Conservation (phyloP, 805 yeast genomes). For the Yamadazyma endophytica region DNA sequence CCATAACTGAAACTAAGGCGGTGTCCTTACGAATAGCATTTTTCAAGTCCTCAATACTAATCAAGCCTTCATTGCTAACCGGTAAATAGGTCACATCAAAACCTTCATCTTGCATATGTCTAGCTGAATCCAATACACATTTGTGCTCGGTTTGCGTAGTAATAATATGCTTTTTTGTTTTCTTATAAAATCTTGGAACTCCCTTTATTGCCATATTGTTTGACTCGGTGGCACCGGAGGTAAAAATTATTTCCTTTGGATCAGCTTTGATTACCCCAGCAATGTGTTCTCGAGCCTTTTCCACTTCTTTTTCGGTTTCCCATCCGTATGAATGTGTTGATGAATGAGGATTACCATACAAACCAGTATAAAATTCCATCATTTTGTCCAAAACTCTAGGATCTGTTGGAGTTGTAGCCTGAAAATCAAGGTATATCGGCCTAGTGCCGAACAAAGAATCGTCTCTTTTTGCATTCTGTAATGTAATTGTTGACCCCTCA, state of each 20-base stretch:
- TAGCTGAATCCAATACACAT: slow-evolving; percentile 95
- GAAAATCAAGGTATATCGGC: slow-evolving; percentile 95
- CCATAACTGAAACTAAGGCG: slow-evolving; percentile 87
- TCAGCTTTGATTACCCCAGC: slow-evolving; percentile 89
- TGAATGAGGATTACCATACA: slow-evolving; percentile 97
- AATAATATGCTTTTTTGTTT: slow-evolving; percentile 88
- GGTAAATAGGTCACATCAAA: slow-evolving; percentile 92
- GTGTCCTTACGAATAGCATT: slow-evolving; percentile 88
- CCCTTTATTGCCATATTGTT: slow-evolving; percentile 96
- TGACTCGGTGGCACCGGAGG: slow-evolving; percentile 97
- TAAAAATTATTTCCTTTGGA: slow-evolving; percentile 93
- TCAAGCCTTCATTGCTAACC: slow-evolving; percentile 75
- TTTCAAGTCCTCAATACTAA: slow-evolving; percentile 73
- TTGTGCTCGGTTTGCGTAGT: slow-evolving; percentile 98
- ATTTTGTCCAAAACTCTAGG: slow-evolving; percentile 91
- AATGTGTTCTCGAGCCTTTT: slow-evolving; percentile 74
- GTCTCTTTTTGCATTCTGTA: slow-evolving; percentile 44
- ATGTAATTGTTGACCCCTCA: slow-evolving; percentile 41
- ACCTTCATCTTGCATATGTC: slow-evolving; percentile 94
- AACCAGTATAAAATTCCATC: slow-evolving; percentile 83
- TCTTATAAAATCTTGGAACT: slow-evolving; percentile 87
- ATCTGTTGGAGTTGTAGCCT: slow-evolving; percentile 97
- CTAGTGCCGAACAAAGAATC: slow-evolving; percentile 57
- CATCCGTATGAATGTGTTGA: slow-evolving; percentile 97
- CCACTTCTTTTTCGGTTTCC: slow-evolving; percentile 95